Base-by-base conservation (phyloP, 345 rosid genomes). In the Camelina laxa region DNA sequence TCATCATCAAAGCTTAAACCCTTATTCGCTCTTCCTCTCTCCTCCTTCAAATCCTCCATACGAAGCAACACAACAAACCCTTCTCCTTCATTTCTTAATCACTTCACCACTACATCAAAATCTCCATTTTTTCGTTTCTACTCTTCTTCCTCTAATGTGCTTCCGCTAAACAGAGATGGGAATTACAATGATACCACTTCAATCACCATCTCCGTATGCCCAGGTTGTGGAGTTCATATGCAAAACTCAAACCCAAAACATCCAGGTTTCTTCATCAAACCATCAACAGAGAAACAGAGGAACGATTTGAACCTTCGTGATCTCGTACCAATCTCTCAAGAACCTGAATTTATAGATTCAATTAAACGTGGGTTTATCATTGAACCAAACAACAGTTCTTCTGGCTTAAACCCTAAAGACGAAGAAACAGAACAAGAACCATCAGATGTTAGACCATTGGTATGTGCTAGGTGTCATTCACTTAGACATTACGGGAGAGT, bases 161-260 rank as follows among this genome's bases (percentile, higher is more conserved):
- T 79, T 7, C 55, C 80, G 63, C 72, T 88, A 45, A 80, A 79
- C 69, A 86, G 99, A 35, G 99, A 95, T 70, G 97, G 99, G 1
- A 95, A 92, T 68, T 89, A 82, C 77, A 86, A 88, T 16, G 92
- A 84, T 27, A 80, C 86, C 61, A 82, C 88, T 64, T 82, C 90
- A 13, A 31, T 48, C 48, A 64, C 76, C 65, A 16, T 84, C 39
- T 85, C 87, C n/a, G 87, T 95, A 66, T 95, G 99, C 74, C 93
- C 93, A 9, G 99, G 97, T 31, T 95, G 99, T 60, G 99, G 99
- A 15, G 85, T 92, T 74, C 92, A 85, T 69, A 77, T 95, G 88
- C 97, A 95, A 73, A 87, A 86, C 59, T 65, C 85, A 2, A 72
- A 89, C 56, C 86, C 96, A 19, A 87, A 87, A 58, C 83, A 67